Evolutionary conservation across 495 filamentous ascomycete species (phyloP).

Genomic region (Xylaria acuta): DNA sequence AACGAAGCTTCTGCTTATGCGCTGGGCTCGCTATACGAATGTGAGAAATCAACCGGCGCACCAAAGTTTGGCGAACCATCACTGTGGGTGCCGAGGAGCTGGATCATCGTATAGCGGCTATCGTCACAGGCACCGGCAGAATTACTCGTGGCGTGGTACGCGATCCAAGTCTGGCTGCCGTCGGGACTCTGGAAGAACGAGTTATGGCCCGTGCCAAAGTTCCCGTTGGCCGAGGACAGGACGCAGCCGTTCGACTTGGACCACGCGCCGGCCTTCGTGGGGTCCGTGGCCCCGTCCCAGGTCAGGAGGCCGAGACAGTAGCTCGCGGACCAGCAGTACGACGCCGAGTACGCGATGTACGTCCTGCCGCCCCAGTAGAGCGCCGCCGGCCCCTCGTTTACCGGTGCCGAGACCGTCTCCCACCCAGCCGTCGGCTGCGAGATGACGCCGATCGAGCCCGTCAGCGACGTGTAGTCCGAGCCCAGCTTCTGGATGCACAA

Average conservation of each 20-base stretch:
- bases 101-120: conserved; percentile 56
- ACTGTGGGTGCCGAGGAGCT: conserved; percentile 51
- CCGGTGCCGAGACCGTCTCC: conserved; percentile 58
- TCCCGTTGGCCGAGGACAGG: conserved; percentile 50
- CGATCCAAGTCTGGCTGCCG: conserved; percentile 54
- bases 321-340: conserved; percentile 57
- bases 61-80: conserved; percentile 59
- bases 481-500: conserved; percentile 50
- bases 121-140: conserved; percentile 51
- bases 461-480: conserved; percentile 36
- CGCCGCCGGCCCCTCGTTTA: conserved; percentile 63
- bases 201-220: conserved; percentile 63
- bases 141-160: conserved; percentile 57
- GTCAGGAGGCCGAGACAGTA: conserved; percentile 60
- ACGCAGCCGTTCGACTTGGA: conserved; percentile 46
- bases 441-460: conserved; percentile 44
- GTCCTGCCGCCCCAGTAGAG: conserved; percentile 53
- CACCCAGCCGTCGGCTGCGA: conserved; percentile 53
- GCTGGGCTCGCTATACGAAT: conserved; percentile 27
- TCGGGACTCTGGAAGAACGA: conserved; percentile 58
- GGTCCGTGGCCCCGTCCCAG: conserved; percentile 49
- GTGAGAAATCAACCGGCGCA: conserved; percentile 33
- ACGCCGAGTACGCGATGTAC: conserved; percentile 59
- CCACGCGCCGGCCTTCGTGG: conserved; percentile 49
- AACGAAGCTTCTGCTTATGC: neutral